Base-by-base conservation (phyloP, 2,329 filamentous ascomycete genomes). In the Penicillium sp. region DNA sequence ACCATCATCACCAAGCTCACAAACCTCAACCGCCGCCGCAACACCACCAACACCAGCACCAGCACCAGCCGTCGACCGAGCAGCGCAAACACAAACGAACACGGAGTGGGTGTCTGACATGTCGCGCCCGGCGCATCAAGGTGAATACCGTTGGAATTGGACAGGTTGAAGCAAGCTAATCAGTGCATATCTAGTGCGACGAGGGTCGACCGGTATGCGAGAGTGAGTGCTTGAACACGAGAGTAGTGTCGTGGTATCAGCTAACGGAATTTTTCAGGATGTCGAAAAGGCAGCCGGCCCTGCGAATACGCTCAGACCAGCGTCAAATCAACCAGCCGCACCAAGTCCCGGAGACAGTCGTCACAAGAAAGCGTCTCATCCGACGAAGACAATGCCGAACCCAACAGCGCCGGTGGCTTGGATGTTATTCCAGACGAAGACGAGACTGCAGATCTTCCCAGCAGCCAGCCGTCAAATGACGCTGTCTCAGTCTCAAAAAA, bases 71-170 rank as follows among this genome's bases (percentile, higher is more conserved):
- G n/a, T 23, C 40, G 46, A 24, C 70, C 26, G 89, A 95, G 60
- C 87, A 89, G 67, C 88, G 95, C 63, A 97, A 97, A 74, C 93
- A 97, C 71, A 88, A 92, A 60, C 85, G 94, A 64, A 97, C 94
- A 45, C 83, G 94, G 65, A 97, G 91, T 61, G 94, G 94, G 26
- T 99, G 94, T 75, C 97, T 84, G 69, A 97, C 92, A 47, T 99
- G 94, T 73, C 84, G 94, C 58, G 87, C 87, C 65, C 84, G 94
- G 63, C 84, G 94, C 71, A 92, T 97, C 52, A 97, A 87, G 79
- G 82, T 83, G 68, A 60, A 52, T 47, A 26, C 63, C 52, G 9
- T 14, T 20, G 11, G 16, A 21, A 21, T 12, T 11, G 16, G 18
- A 33, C 47, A 16, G 35, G 9, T 21, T 3, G 18, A 11, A 9